A percentile compares a stretch with the other conserved stretches of the same genome.
Conservation (phyloP, 371 early-diverging fungal species). For the Dipsacomyces acuminosporus region DNA sequence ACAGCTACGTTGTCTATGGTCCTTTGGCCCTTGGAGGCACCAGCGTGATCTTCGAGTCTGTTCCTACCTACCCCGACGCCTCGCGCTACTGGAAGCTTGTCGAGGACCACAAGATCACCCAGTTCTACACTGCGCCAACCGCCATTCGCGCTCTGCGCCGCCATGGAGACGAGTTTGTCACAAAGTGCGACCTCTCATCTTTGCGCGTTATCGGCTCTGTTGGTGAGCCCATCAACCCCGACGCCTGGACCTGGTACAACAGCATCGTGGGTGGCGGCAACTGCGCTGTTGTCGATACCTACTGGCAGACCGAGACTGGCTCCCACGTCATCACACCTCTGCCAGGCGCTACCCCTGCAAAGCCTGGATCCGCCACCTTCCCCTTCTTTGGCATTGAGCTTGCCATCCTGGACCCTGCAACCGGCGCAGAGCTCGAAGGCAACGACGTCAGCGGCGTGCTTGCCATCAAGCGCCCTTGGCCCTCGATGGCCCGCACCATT, state of each 20-base stretch:
- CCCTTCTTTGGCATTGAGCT: slow-evolving; percentile 96
- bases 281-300: slow-evolving; percentile 94
- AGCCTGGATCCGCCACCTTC: slow-evolving; percentile 93
- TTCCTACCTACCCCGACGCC: slow-evolving; percentile 82
- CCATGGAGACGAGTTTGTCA: slow-evolving; percentile 77
- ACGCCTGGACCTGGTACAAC: slow-evolving; percentile 97
- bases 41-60: slow-evolving; percentile 88
- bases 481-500: slow-evolving; percentile 92
- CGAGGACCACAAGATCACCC: slow-evolving; percentile 84
- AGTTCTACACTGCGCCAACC: slow-evolving; percentile 98
- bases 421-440: slow-evolving; percentile 68
- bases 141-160: slow-evolving; percentile 92
- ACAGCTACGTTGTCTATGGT: slow-evolving; percentile 92
- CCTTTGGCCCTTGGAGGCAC: slow-evolving; percentile 88
- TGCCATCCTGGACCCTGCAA: slow-evolving; percentile 73
- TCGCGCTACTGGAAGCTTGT: slow-evolving; percentile 80
- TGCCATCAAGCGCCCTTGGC: slow-evolving; percentile 88
- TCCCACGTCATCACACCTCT: slow-evolving; percentile 89
- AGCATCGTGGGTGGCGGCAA: slow-evolving; percentile 80
- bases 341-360: slow-evolving; percentile 77
- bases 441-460: slow-evolving; percentile 89
- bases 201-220: slow-evolving; percentile 93
- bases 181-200: slow-evolving; percentile 64
- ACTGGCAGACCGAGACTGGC: slow-evolving; percentile 97
- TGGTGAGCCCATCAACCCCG: slow-evolving; percentile 98